A percentile compares a stretch with the other conserved stretches of the same genome.
Evolutionary conservation across 176 grass and related monocot species (phyloP).

Genomic region (Rhynchospora breviuscula): DNA sequence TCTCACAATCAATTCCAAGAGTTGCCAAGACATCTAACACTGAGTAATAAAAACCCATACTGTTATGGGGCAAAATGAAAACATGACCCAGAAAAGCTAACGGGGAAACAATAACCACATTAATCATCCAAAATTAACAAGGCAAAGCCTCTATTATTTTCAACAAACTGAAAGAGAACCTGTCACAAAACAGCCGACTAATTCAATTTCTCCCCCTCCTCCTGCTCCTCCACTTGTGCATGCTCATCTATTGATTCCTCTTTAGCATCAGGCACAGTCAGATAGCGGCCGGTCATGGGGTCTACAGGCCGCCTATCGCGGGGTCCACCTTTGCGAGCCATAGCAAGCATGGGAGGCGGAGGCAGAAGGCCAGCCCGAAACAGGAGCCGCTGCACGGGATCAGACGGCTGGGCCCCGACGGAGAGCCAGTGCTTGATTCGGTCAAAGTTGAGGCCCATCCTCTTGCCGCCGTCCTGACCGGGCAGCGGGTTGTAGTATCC

Average conservation of each 20-base stretch:
- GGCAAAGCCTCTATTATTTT: conserved; percentile 9
- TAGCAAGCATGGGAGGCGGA: conserved; percentile 76
- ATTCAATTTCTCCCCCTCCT: conserved; percentile 12
- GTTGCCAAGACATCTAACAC: neutral
- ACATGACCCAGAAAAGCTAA: neutral
- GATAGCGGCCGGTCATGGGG: conserved; percentile 68
- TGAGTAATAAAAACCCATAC: neutral
- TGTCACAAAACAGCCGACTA: neutral
- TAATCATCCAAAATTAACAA: neutral
- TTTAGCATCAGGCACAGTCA: conserved; percentile 29
- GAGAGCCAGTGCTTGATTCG: conserved; percentile 93
- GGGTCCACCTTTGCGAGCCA: conserved; percentile 63
- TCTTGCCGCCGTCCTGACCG: conserved; percentile 76
- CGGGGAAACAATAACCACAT: neutral
- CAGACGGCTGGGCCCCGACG: conserved; percentile 84
- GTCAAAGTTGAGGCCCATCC: conserved; percentile 85
- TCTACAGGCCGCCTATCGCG: conserved; percentile 57
- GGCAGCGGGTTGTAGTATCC: conserved; percentile 86
- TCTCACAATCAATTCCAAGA: neutral
- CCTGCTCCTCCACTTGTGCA: conserved; percentile 23
- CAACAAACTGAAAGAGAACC: neutral
- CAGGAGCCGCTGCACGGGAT: conserved; percentile 78
- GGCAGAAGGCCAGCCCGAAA: conserved; percentile 75
- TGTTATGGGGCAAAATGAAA: neutral
- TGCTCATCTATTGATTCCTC: conserved; percentile 28